Base-by-base conservation (phyloP, 1,284 basidiomycete genomes). In the Cutaneotrichosporon curvatum region DNA sequence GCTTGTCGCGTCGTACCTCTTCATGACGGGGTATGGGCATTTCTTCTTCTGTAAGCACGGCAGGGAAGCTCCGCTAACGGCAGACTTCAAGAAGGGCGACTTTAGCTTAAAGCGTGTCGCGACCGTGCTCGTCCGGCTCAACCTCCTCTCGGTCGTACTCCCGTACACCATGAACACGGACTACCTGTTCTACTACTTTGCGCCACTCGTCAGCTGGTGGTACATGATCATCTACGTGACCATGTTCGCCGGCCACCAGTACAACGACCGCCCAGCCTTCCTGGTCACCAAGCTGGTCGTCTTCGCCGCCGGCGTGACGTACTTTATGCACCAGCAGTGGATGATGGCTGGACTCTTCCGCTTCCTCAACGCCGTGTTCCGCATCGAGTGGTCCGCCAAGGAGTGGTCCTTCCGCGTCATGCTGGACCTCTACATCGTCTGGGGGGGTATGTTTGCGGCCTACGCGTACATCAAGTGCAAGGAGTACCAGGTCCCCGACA, bases 111-210 rank as follows among this genome's bases (percentile, higher is more conserved):
- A 78, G 38, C 82, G 88, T 21, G 73, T 88, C 44, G 81, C 82
- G 37, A 70, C 86, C 79, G 82, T 86, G 40, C 71, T 92, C 57
- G 77, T 90, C 47, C 81, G 89, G 8, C 73, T 91, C 48, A 92
- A 92, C 70, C 70, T 91, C 35, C 76, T 90, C 38, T 88, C 88
- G 1, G 72, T 91, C 40, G 73, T 83, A 14, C 76, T 92, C 35
- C 83, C 84, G 7, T 92, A 90, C 72, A 79, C 81, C 42, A 90
- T 92, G 87, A 81, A 90, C 73, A 89, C 86, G 50, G 78, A 88
- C 71, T 94, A 91, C 68, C 79, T 87, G 53, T 86, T 81, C 45
- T 89, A 90, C 70, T 89, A 90, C 70, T 89, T 90, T 64, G 79
- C 87, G 4, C 85, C 85, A 8, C 74, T 89, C 56, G 85, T 87